Evolutionary conservation across 352 stramenopile genomes (phyloP), one percentile per base, ranked within the genome.

Genomic region (Phytophthora kernoviae): DNA sequence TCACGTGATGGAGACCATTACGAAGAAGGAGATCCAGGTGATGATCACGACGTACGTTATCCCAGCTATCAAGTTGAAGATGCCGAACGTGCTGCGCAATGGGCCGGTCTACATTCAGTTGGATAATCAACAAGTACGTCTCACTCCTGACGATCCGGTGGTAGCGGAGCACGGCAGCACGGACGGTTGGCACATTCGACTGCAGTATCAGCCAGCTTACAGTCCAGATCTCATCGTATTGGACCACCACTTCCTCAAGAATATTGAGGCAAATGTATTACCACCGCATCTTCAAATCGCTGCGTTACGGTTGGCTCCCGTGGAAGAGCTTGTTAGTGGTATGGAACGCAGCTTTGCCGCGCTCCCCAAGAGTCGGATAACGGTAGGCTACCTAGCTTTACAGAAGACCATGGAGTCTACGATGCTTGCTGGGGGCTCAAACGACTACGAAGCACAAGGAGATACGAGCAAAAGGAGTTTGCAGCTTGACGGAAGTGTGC

Each of bases 321-420:
- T 75, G 2, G 58, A 66, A 54, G 61, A 73, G 37, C 54, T 78
- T 8, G 30, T 69, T 36, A 39, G 24, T 34, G 58, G 53, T 2
- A 54, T 78, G 22, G 57, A 75, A n/a, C 65, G 58, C 27, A 53
- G 56, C 11, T 70, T 73, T 48, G 54, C 44, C 9, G 45, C 45
- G 7, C n/a, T 78, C 3, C 47, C 65, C 0, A 62, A 65, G 34
- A 49, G 46, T 5, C 58, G 57, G 36, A 62, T 78, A 15, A 63
- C 61, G 34, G 62, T 72, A 39, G 54, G 48, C 0, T 79, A 65
- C 34, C 32, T 79, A 18, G 32, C 55, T 0, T 54, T 79, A 47
- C 70, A 79, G 32, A 79, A 79, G 51, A 73, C 63, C 7, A 79
- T 79, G 70, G 70, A 79, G 47, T 63, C 65, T 6, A 57, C 70